These are phyloP conservation scores for Trichoderma harzianum DNA, from an alignment of 2,329 filamentous ascomycete species.

Conservation along the genomic window DNA sequence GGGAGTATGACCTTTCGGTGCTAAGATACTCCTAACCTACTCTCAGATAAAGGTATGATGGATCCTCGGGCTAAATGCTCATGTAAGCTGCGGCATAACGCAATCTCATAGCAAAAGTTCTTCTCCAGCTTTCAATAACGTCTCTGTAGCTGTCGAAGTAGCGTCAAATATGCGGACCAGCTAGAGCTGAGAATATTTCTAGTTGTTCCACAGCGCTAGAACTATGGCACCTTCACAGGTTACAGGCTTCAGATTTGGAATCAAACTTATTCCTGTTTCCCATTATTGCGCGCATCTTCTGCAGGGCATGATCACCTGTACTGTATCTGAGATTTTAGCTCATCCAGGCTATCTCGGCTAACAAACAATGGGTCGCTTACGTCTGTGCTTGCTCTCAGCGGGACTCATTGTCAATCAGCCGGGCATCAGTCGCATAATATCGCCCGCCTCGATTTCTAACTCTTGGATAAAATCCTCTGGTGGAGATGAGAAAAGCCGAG, in stretches of 20 bases:
- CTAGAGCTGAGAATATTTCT: background rate
- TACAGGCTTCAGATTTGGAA: background rate
- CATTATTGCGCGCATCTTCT: background rate
- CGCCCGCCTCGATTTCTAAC: background rate
- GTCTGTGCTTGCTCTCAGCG: background rate
- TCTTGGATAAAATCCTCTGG: no score
- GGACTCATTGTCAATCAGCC: background rate
- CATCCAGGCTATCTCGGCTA: background rate
- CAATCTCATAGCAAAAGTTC: background rate
- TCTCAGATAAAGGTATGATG: background rate
- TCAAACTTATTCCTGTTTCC: background rate
- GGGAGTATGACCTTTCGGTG: accelerated
- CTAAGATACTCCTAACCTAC: background rate
- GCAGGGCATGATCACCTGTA: background rate
- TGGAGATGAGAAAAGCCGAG: no score
- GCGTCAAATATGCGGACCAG: background rate
- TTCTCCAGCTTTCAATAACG: background rate
- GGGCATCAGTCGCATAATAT: background rate
- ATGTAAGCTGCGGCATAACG: background rate
- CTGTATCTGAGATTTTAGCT: background rate
- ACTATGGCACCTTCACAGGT: background rate
- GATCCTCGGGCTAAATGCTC: background rate
- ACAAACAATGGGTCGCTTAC: background rate
- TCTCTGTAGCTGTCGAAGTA: background rate
- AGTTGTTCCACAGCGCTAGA: background rate